Base-by-base conservation (phyloP, 2,329 filamentous ascomycete species). In the Neofusicoccum cordaticola region DNA sequence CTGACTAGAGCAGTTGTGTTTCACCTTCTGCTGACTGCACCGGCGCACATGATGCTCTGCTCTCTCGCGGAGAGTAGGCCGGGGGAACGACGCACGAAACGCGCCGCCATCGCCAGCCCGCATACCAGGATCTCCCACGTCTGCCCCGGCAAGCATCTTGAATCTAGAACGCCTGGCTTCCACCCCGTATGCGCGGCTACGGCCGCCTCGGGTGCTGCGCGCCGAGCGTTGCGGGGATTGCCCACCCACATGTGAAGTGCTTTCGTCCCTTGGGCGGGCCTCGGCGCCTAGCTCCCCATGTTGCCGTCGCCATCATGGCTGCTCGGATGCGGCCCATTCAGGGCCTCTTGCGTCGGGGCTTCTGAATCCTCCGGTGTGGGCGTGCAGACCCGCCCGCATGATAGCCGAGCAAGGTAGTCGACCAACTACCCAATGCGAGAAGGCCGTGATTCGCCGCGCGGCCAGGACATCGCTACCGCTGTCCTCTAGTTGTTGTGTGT, bases 191-290 rank as follows among this genome's bases (percentile, higher is more conserved):
- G 56, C 31, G 42, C 31, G 56, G 56, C 56, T 47, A 37, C 56
- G 42, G 56, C 56, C 56, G 56, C 44, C 56, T 47, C 56, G 56
- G 41, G 56, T 37, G n/a, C 42, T 47, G 27, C 41, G 27, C 31
- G 56, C 56, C 56, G 56, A 47, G 56, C 17, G 41, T 22, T 8
- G 56, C 56, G 31, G 56, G 41, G 56, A 48, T 47, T 31, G 42
- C 27, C 53, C 53, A 31, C 56, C 53, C 53, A n/a, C 56, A 60
- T 45, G 56, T 47, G 42, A 60, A 60, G 12, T 47, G 42, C 56
- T 7, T 31, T 31, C 27, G 27, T 31, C 27, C 27, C 27, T 31
- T 31, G 27, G 27, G 27, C 27, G 27, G 27, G 27, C 27, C 27
- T 31, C 27, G 27, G 27, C 27, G 27, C 5, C 27, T 31, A 31